Evolutionary conservation across 768 basidiomycete genomes (phyloP).

Genomic region (Suillus spraguei): DNA sequence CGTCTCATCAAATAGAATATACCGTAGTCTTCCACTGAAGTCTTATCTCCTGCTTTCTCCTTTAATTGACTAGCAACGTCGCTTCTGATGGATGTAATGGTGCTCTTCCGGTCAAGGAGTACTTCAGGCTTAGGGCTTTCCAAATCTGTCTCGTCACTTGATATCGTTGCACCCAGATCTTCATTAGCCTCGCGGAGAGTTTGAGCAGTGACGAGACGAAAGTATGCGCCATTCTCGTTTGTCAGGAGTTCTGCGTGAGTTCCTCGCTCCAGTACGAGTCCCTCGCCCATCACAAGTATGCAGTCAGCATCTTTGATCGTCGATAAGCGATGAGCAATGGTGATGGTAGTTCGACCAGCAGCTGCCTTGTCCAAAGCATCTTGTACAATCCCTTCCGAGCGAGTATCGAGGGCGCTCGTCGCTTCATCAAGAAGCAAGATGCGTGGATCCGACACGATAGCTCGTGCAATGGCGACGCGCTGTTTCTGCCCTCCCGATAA

Average conservation of each 20-base stretch:
- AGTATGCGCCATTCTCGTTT: constrained; percentile 42
- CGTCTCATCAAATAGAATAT: constrained; percentile 38
- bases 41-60: neutral
- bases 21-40: constrained; percentile 20
- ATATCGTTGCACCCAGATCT: constrained; percentile 12
- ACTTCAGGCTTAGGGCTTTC: constrained; percentile 31
- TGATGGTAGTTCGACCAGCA: constrained; percentile 39
- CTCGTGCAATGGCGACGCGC: constrained; percentile 55
- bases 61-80: constrained; percentile 12
- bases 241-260: constrained; percentile 42
- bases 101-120: constrained; percentile 28
- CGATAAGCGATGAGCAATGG: constrained; percentile 33
- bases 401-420: constrained; percentile 51
- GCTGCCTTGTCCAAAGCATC: constrained; percentile 55
- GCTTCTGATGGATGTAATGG: constrained; percentile 18
- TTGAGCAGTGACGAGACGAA: constrained; percentile 45
- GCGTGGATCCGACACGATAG: constrained; percentile 49
- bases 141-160: constrained; percentile 20
- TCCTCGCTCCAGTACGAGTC: constrained; percentile 45
- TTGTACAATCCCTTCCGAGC: constrained; percentile 54
- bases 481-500: constrained; percentile 55
- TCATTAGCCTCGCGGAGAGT: constrained; percentile 36
- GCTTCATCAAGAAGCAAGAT: constrained; percentile 54
- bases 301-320: constrained; percentile 51
- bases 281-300: constrained; percentile 47